Percentiles rank a stretch among this genome's conserved stretches.
Conservation (phyloP, 1,139 yeast genomes). For the Saccharomyces hybrid region DNA sequence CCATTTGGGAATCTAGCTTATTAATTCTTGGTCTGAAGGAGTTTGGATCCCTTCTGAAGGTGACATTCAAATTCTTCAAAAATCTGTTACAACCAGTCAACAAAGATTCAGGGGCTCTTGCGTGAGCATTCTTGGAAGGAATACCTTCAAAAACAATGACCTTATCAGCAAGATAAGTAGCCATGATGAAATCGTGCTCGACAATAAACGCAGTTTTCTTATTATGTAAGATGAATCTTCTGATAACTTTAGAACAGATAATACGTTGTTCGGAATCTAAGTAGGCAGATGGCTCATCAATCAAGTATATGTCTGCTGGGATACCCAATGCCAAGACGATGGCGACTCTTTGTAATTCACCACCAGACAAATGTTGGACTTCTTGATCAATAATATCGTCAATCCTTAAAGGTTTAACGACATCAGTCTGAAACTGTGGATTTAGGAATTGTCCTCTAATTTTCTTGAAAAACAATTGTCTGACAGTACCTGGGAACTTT, state of each 20-base stretch:
- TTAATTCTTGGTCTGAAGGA: slow-evolving; percentile 98
- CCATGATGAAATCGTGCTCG: slow-evolving; percentile 99
- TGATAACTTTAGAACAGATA: slow-evolving; percentile 94
- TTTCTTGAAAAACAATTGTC: slow-evolving; percentile 93
- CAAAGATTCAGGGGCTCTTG: slow-evolving; percentile 83
- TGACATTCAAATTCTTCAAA: slow-evolving; percentile 93
- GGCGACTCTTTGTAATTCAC: slow-evolving; percentile 99
- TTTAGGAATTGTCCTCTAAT: slow-evolving; percentile 88
- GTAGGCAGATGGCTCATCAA: slow-evolving; percentile 98
- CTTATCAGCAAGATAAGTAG: slow-evolving; percentile 95
- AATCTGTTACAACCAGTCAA: slow-evolving; percentile 95
- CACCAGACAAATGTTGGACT: slow-evolving; percentile 96
- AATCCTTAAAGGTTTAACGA: slow-evolving; percentile 86
- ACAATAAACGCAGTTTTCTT: slow-evolving; percentile 97
- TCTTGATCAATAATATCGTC: slow-evolving; percentile 95
- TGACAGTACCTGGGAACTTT: slow-evolving; percentile 94
- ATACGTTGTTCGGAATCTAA: slow-evolving; percentile 99
- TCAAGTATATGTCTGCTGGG: slow-evolving; percentile 91
- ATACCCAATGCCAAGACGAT: slow-evolving; percentile 90
- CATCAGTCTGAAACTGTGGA: slow-evolving; percentile 98
- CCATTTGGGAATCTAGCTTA: slow-evolving; percentile 96
- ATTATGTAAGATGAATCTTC: slow-evolving; percentile 91
- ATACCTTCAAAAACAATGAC: slow-evolving; percentile 96
- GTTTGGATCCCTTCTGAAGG: slow-evolving; percentile 98
- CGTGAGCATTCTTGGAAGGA: slow-evolving; percentile 78